These are phyloP conservation scores for Didymella keratinophila DNA, from an alignment of 2,329 filamentous ascomycete species.

Conservation along the genomic window DNA sequence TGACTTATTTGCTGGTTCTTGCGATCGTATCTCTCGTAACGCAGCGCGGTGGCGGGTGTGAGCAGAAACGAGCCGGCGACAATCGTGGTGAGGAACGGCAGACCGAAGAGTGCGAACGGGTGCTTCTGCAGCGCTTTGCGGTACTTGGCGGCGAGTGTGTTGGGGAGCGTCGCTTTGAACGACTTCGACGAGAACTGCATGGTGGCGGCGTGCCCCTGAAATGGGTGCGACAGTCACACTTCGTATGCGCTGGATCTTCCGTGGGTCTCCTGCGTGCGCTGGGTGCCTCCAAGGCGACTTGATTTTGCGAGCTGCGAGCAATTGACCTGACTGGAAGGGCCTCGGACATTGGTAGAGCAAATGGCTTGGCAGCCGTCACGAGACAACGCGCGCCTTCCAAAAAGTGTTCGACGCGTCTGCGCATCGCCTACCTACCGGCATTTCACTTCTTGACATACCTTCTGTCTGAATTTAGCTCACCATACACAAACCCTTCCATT, in stretches of 20 bases:
- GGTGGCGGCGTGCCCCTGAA: constrained; percentile 4
- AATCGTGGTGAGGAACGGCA: constrained; percentile 91
- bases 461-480: background rate
- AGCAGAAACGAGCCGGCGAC: constrained; percentile 92
- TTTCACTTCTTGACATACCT: background rate
- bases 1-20: constrained; percentile 85
- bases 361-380: constrained; percentile 35
- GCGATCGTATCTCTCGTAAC: constrained; percentile 92
- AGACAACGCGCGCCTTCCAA: constrained; percentile 26
- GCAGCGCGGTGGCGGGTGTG: constrained; percentile 89
- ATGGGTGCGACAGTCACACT: background rate
- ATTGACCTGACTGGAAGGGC: constrained; percentile 18
- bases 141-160: constrained; percentile 77
- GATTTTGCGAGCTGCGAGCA: background rate
- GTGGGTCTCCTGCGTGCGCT: background rate
- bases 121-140: constrained; percentile 76
- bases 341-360: constrained; percentile 4
- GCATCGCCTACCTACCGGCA: constrained; percentile 14
- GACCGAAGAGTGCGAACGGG: constrained; percentile 90
- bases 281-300: background rate
- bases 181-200: constrained; percentile 63
- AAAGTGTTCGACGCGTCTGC: constrained; percentile 24
- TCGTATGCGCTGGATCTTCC: background rate
- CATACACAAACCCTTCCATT: background rate
- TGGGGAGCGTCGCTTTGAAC: constrained; percentile 63